A percentile compares a stretch with the other conserved stretches of the same genome.
Evolutionary conservation across 192 early-diverging fungal species (phyloP).

Genomic region (Jimgerdemannia lactiflua): DNA sequence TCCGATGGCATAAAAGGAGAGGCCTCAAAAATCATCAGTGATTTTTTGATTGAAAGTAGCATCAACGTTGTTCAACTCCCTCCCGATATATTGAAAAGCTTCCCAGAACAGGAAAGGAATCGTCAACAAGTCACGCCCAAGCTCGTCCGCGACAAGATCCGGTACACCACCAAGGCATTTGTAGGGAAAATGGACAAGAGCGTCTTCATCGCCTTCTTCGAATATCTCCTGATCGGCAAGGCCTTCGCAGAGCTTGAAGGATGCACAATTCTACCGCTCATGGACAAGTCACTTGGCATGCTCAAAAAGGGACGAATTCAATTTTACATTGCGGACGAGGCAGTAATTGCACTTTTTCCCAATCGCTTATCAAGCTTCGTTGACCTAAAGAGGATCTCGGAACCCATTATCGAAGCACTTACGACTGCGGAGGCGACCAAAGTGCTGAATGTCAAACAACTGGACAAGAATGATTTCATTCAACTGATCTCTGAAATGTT

Average conservation of each 20-base stretch:
- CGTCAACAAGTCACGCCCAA: not conserved
- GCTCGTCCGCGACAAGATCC: not conserved
- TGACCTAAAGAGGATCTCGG: not conserved
- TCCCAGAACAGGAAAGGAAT: not conserved
- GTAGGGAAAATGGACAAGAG: not conserved
- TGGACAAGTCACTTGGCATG: not conserved
- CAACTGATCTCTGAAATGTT: not conserved
- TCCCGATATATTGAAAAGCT: not conserved
- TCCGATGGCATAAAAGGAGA: no score
- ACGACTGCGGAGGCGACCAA: not conserved
- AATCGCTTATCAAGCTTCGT: not conserved
- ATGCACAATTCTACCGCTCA: not conserved
- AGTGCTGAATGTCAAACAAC: not conserved
- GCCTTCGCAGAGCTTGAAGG: not conserved
- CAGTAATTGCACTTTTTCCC: not conserved
- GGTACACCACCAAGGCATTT: not conserved
- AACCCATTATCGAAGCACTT: not conserved
- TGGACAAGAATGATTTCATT: not conserved
- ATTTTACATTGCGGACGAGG: not conserved
- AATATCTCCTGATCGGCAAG: not conserved
- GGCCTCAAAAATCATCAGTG: not conserved
- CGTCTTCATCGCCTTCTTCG: not conserved
- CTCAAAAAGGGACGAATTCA: not conserved
- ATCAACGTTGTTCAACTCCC: not conserved
- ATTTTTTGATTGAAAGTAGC: not conserved